Base-by-base conservation (phyloP, 768 basidiomycete species). In the Gloeopeniophorella convolvens region DNA sequence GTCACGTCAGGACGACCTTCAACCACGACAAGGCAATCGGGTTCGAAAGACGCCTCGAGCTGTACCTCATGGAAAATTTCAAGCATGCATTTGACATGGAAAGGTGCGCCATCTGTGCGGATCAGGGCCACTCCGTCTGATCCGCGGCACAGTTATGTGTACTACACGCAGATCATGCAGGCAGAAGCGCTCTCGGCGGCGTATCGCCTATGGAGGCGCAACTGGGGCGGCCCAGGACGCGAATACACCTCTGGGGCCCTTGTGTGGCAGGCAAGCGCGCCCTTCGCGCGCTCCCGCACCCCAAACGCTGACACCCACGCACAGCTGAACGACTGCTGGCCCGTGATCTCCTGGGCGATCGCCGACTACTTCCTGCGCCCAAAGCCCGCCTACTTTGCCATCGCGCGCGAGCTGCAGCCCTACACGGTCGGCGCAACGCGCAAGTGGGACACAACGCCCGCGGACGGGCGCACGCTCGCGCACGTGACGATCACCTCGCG, bases 101-200 rank as follows among this genome's bases (percentile, higher is more conserved):
- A 61, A 88, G 85, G 86, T 83, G 11, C 4, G 47, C 24, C 32
- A 48, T 37, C 30, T n/a, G 39, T 45, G 43, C 30, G n/a, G n/a
- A 10, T 43, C 12, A 9, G 24, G 45, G 51, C 28, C 15, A 24
- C 44, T 40, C 44, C 47, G 32, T 57, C 28, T 57, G 45, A 20
- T 33, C 7, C 21, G 18, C 42, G 16, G n/a, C 1, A 1, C 57
- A 90, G 89, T 65, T 96, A 94, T 68, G 77, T 89, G 12, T 97
- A 92, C 67, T 91, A 88, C 61, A 95, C 95, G 4, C 95, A 97
- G 67, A 70, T 95, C 48, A 94, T 97, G 89, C 95, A 98, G 67
- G 88, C 93, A 3, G 94, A 97, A 66, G 82, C 87, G 2, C 74
- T 97, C 16, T 80, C 83, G 2, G 80, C 87, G 18, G 95, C 95